Evolutionary conservation across 768 basidiomycete genomes (phyloP), one percentile per base, ranked within the genome.

Genomic region (Agaricus sinodeliciosus): DNA sequence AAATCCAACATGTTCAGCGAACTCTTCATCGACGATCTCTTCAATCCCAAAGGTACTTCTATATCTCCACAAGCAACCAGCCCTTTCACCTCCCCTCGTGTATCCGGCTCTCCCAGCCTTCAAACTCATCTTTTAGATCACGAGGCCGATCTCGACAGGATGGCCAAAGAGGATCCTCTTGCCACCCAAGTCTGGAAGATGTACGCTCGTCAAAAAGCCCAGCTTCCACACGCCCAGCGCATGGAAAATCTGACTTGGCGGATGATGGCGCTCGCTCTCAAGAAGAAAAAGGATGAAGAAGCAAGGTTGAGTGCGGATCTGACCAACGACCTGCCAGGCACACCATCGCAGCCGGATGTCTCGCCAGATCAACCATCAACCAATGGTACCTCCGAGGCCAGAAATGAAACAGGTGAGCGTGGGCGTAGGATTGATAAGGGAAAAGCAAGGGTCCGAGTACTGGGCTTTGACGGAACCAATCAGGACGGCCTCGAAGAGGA

Each of bases 221-320:
- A 77, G 28, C 70, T 95, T 52, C 93, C 94, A 27, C 91, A 95
- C 64, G 91, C 89, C 0, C 90, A 94, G 69, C 74, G 94, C 63
- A 94, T 99, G 91, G 96, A 98, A 72, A 98, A 97, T 64, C 67
- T 98, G 50, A 96, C 94, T 0, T 97, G 95, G 95, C 73, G 96
- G 55, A 90, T 98, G 93, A 97, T 97, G 94, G 88, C 94, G 22
- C 73, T 99, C 64, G 91, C 90, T 11, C 72, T 99, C 51, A 87
- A 87, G 75, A 95, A 89, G 78, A 85, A 86, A 72, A 84, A 84
- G 69, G 86, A 87, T 41, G 84, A 86, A 51, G 74, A 80, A 55
- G 69, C 69, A 55, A 53, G 27, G 47, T 41, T 44, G 51, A 49
- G 35, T 27, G 13, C 52, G 48, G 56, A 53, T 46, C 48, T 49